phyloP scores from a whole-genome alignment of 257 asterid species.

The Lavandula angustifolia region DNA sequence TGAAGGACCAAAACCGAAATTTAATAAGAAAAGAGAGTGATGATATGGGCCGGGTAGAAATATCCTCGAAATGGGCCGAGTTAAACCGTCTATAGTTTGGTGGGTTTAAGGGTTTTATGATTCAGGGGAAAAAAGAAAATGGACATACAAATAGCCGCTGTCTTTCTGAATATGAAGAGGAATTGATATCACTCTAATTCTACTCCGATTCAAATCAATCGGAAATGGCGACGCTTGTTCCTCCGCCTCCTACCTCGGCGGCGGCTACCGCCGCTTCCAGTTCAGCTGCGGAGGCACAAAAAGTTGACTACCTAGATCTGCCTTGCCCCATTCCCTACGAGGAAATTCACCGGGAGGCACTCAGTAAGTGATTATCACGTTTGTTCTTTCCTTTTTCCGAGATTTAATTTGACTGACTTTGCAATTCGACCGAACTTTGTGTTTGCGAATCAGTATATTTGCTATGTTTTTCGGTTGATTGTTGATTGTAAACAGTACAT shows the following conservation, averaged over 20 bases:
- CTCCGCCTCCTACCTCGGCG: conserved; percentile 47
- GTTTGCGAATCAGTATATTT: background rate
- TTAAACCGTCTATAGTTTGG: background rate
- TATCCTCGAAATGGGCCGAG: conserved; percentile 27
- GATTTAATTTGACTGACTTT: background rate
- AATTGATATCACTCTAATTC: conserved; percentile 16
- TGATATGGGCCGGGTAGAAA: too few relatives aligned
- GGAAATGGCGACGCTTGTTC: conserved; percentile 59
- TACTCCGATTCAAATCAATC: conserved; percentile 8
- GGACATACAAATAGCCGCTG: conserved; percentile 28
- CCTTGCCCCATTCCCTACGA: conserved; percentile 90
- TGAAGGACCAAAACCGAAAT: too few relatives aligned
- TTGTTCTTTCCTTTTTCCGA: background rate
- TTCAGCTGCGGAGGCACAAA: conserved; percentile 48
- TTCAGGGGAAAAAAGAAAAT: background rate
- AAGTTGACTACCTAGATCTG: conserved; percentile 65
- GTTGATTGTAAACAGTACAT: background rate
- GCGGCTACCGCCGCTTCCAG: conserved; percentile 36
- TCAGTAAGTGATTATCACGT: conserved; percentile 50
- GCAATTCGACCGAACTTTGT: conserved; percentile 1
- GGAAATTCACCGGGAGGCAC: conserved; percentile 85
- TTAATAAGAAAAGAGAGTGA: too few relatives aligned
- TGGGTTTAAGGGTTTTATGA: conserved; percentile 39
- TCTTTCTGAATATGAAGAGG: conserved; percentile 2
- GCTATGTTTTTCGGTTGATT: background rate